phyloP scores from a whole-genome alignment of 192 early-diverging fungal genomes.

The Coemansia sp. region DNA sequence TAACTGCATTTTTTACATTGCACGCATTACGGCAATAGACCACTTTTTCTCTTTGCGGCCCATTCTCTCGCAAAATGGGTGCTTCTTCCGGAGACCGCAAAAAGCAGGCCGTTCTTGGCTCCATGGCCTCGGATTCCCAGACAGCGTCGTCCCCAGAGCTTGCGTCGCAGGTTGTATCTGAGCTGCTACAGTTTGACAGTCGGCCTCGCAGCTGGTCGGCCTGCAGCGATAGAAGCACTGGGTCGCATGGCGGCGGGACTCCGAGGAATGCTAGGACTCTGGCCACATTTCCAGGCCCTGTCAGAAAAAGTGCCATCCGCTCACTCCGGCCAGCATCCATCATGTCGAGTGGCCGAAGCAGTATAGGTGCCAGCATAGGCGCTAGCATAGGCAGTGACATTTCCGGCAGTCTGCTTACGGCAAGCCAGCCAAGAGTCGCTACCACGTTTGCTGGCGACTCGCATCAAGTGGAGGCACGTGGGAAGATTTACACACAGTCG shows the following conservation, averaged over 20 bases:
- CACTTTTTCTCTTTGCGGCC: conserved; percentile 5
- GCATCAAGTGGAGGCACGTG: conserved; percentile 36
- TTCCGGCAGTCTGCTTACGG: conserved; percentile 12
- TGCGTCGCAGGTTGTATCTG: conserved; percentile 17
- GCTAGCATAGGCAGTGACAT: background rate
- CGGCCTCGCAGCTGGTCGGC: conserved; percentile 48
- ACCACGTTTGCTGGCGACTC: conserved; percentile 21
- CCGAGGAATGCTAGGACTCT: background rate
- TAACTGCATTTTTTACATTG: conserved; percentile 1
- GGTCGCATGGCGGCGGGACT: background rate
- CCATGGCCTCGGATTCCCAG: conserved; percentile 15
- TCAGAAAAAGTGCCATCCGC: conserved; percentile 3
- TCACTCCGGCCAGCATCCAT: conserved; percentile 25
- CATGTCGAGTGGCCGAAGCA: conserved; percentile 15
- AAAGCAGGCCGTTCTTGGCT: conserved; percentile 14
- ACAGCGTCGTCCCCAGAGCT: conserved; percentile 42
- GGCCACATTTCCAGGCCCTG: background rate
- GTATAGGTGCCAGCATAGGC: background rate
- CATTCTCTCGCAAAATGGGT: conserved; percentile 1
- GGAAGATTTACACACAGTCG: conserved; percentile 17
- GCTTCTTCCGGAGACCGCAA: conserved; percentile 5
- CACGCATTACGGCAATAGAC: background rate
- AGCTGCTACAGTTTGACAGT: conserved; percentile 30
- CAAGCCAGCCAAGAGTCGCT: conserved; percentile 27
- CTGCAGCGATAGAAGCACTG: conserved; percentile 6